These are phyloP conservation scores for Epithemia pelagica DNA, from an alignment of 108 stramenopile species.

Conservation along the genomic window DNA sequence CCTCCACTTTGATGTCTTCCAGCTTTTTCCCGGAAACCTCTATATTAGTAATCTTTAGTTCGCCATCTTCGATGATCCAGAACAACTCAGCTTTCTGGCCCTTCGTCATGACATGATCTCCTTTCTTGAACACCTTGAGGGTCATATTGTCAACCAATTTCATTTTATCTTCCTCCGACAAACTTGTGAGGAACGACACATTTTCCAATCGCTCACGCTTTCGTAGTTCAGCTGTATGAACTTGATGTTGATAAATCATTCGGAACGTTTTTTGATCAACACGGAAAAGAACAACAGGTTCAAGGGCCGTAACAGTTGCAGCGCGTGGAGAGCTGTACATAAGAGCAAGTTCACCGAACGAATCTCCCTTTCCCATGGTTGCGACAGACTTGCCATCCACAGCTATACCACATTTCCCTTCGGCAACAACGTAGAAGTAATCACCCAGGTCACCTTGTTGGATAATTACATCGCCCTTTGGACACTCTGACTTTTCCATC, in stretches of 20 bases:
- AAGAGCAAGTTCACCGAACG: conserved; percentile 76
- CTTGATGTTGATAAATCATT: conserved; percentile 68
- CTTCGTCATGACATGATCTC: conserved; percentile 74
- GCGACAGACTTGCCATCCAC: conserved; percentile 34
- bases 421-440: conserved; percentile 68
- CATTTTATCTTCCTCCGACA: conserved; percentile 52
- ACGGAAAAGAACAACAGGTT: conserved; percentile 68
- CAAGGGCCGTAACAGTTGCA: conserved; percentile 77
- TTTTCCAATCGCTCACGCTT: conserved; percentile 65
- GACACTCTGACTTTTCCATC: conserved; percentile 44
- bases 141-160: conserved; percentile 62
- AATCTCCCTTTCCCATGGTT: conserved; percentile 38
- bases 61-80: conserved; percentile 78
- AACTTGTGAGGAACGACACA: conserved; percentile 54
- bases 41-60: conserved; percentile 54
- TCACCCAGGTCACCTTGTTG: conserved; percentile 77
- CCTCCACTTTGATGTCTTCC: conserved; percentile 49
- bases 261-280: conserved; percentile 83
- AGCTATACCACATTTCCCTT: conserved; percentile 34
- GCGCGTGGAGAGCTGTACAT: conserved; percentile 86
- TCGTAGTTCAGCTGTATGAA: conserved; percentile 41
- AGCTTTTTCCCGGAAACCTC: conserved; percentile 34
- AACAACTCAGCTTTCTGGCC: conserved; percentile 88
- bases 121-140: conserved; percentile 59
- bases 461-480: conserved; percentile 44